A percentile compares a stretch with the other conserved stretches of the same genome.
Conservation (phyloP, 2,329 filamentous ascomycete species). For the Fusarium sp. region DNA sequence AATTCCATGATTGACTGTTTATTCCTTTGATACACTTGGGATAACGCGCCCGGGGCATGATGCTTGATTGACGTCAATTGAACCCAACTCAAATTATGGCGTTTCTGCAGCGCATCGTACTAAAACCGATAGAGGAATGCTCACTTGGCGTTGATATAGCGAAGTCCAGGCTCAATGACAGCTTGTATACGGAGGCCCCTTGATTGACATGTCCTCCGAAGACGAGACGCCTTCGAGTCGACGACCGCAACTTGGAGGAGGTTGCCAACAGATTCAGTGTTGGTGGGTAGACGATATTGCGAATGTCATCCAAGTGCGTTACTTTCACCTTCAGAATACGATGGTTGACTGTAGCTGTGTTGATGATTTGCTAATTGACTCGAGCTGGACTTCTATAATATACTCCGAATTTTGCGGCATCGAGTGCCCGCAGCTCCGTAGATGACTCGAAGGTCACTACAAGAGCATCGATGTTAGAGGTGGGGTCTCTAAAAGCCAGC, state of each 20-base stretch:
- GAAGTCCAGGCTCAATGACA: neutral
- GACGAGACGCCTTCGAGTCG: neutral
- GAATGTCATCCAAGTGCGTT: neutral
- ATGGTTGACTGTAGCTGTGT: neutral
- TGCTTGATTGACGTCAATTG: neutral
- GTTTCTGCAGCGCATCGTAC: neutral
- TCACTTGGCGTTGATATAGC: too few species aligned
- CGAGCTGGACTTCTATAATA: neutral
- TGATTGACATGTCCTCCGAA: neutral
- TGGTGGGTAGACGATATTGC: accelerated
- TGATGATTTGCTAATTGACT: neutral
- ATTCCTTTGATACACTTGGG: too few species aligned
- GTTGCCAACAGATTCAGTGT: neutral
- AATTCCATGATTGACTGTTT: too few species aligned
- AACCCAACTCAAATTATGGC: neutral
- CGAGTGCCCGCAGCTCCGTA: too few species aligned
- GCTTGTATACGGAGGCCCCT: neutral
- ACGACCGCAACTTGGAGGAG: neutral
- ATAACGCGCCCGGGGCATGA: neutral
- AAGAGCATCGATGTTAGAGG: too few species aligned
- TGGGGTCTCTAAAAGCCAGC: too few species aligned
- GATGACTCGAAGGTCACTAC: too few species aligned
- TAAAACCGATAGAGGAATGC: neutral
- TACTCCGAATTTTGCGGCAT: neutral
- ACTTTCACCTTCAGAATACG: too few species aligned